phyloP scores from a whole-genome alignment of 257 asterid species.

The Solanum arcanum region DNA sequence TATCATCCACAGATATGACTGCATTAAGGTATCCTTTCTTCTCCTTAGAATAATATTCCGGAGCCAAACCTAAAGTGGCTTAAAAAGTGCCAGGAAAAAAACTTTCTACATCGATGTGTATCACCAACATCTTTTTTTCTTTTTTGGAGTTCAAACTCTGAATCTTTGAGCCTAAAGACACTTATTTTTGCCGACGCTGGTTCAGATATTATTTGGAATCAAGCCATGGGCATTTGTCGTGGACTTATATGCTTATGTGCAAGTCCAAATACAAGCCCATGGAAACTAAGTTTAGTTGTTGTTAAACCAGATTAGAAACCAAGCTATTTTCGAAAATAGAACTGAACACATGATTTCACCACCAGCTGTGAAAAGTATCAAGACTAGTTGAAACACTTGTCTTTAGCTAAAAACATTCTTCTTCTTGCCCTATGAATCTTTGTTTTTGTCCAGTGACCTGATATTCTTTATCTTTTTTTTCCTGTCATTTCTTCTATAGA shows the following conservation, averaged over 20 bases:
- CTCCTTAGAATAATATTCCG: neutral
- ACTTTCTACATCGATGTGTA: neutral
- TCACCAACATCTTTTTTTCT: neutral
- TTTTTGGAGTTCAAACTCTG: neutral
- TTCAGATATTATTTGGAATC: neutral
- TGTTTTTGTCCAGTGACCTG: neutral
- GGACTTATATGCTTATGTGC: neutral
- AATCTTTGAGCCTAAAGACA: neutral
- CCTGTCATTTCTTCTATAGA: neutral
- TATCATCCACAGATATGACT: slow-evolving; percentile 39
- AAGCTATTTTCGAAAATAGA: neutral
- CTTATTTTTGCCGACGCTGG: neutral
- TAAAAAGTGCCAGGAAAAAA: neutral
- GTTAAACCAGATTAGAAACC: neutral
- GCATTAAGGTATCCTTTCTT: slow-evolving; percentile 31
- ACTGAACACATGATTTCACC: neutral
- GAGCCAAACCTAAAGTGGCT: neutral
- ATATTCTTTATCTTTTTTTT: neutral
- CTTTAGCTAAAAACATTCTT: neutral
- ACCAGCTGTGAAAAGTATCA: neutral
- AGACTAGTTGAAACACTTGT: neutral
- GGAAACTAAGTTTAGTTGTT: neutral
- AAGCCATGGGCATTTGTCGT: neutral
- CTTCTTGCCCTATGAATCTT: neutral
- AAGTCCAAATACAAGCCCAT: neutral